Percentiles rank a stretch among this genome's conserved stretches.
Conservation (phyloP, 805 yeast species). For the Metschnikowia picachoensis region DNA sequence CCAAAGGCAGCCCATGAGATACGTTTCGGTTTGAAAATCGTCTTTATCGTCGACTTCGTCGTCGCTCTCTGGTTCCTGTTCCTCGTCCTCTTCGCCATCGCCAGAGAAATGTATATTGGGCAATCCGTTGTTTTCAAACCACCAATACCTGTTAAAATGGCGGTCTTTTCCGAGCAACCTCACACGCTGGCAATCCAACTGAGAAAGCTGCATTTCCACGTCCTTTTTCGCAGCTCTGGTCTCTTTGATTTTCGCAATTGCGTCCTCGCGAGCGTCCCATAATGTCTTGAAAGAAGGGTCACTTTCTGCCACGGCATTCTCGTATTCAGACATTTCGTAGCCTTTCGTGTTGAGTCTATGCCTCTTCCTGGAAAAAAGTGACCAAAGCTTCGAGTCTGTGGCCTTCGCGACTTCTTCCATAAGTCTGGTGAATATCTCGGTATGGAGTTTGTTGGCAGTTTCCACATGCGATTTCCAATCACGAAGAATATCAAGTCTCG, state of each 20-base stretch:
- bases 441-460: slow-evolving; percentile 37
- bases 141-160: slow-evolving; percentile 86
- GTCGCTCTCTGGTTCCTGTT: slow-evolving; percentile 35
- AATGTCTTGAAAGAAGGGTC: slow-evolving; percentile 42
- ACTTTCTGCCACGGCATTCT: slow-evolving; percentile 33
- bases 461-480: slow-evolving; percentile 56
- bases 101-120: slow-evolving; percentile 42
- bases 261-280: slow-evolving; percentile 43
- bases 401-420: slow-evolving; percentile 13
- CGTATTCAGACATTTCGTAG: slow-evolving; percentile 42
- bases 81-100: slow-evolving; percentile 37
- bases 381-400: slow-evolving; percentile 9
- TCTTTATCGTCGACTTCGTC: slow-evolving; percentile 41
- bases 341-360: slow-evolving; percentile 26
- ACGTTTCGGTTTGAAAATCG: slow-evolving; percentile 50
- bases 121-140: slow-evolving; percentile 87
- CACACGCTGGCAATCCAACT: slow-evolving; percentile 74
- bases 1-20: slow-evolving; percentile 82
- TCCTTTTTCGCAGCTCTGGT: slow-evolving; percentile 46
- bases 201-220: slow-evolving; percentile 59
- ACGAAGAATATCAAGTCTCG: slow-evolving; percentile 59
- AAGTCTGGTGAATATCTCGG: slow-evolving; percentile 20
- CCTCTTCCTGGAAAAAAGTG: slow-evolving; percentile 18
- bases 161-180: slow-evolving; percentile 78
- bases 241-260: slow-evolving; percentile 40